These are phyloP conservation scores for Macaranga tanarius DNA, from an alignment of 441 rosid species.

Conservation along the genomic window DNA sequence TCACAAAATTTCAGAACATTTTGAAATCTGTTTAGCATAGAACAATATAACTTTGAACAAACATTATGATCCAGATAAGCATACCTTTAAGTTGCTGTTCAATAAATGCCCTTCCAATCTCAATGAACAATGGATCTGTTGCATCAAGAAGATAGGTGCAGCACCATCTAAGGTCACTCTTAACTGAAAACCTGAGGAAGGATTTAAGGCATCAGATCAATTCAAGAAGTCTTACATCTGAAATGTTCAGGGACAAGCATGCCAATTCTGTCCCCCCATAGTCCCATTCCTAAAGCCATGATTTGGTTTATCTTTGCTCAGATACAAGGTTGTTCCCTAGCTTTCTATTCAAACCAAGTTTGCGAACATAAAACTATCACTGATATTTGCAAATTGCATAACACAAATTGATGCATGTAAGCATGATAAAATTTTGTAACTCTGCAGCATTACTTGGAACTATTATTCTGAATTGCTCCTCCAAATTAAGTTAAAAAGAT, in stretches of 20 bases:
- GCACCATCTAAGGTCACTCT: slow-evolving; percentile 58
- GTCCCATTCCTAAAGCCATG: slow-evolving; percentile 12
- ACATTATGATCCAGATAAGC: slow-evolving; percentile 9
- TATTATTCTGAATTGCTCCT: not conserved
- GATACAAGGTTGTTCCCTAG: not conserved
- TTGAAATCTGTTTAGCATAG: slow-evolving; percentile 17
- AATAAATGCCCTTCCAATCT: slow-evolving; percentile 66
- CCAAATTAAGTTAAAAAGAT: not conserved
- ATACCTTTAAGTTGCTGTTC: slow-evolving; percentile 57
- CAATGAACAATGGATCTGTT: slow-evolving; percentile 67
- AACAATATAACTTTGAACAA: slow-evolving; percentile 10
- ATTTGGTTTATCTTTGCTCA: not conserved
- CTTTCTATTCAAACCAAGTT: slow-evolving; percentile 8
- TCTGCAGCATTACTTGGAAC: not conserved
- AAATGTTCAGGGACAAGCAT: not conserved
- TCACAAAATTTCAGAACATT: slow-evolving; percentile 8
- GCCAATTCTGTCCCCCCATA: not conserved
- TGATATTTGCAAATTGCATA: slow-evolving; percentile 3
- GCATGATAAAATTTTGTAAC: not conserved
- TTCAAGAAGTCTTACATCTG: slow-evolving; percentile 4
- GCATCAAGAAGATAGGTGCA: slow-evolving; percentile 86
- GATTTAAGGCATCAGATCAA: slow-evolving; percentile 1
- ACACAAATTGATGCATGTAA: not conserved
- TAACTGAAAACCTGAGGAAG: slow-evolving; percentile 59
- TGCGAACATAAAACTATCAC: not conserved